Base-by-base conservation (phyloP, 2,329 filamentous ascomycete species). In the Colletotrichum graminicola region DNA sequence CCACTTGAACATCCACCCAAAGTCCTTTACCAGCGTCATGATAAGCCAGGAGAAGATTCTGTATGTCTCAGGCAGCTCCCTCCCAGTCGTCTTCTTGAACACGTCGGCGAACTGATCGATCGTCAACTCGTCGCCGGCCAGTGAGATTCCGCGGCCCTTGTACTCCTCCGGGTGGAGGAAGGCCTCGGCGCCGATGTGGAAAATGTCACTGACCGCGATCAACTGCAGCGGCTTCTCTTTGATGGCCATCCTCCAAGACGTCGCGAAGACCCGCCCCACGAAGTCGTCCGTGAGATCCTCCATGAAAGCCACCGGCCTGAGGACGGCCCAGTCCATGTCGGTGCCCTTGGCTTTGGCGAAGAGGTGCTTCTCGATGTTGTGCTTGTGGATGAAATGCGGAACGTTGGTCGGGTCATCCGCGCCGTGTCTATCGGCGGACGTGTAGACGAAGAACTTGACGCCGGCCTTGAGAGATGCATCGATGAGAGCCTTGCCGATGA, bases 301-400 rank as follows among this genome's bases (percentile, higher is more conserved):
- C 80, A 83, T 82, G 73, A 84, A 84, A 0, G 79, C 80, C 1
- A 81, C 79, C 2, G 82, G 82, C 5, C 82, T 77, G 0, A 84
- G 75, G 8, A 84, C 79, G 0, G 78, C 78, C 80, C 80, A 83
- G 6, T 70, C 64, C 79, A 83, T 82, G 36, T 71, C 60, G 1
- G 75, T 75, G 4, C 66, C 71, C 16, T 74, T 67, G 11, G 82
- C 76, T 43, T 82, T 80, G 34, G 85, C 80, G 39, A 86, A 80
- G n/a, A 92, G 82, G 74, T 92, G 83, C 61, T 87, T 80, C 78
- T 92, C 90, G 74, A 92, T 89, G 43, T 85, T 77, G 75, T 88
- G 84, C 78, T 92, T 92, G 78, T 79, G 81, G 68, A 83, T 82
- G 77, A 92, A 92, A 77, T 92, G 89, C 0, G 88, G 88, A 47